Conservation (phyloP, 164 flowering plant genomes). For the Platanus orientalis region DNA sequence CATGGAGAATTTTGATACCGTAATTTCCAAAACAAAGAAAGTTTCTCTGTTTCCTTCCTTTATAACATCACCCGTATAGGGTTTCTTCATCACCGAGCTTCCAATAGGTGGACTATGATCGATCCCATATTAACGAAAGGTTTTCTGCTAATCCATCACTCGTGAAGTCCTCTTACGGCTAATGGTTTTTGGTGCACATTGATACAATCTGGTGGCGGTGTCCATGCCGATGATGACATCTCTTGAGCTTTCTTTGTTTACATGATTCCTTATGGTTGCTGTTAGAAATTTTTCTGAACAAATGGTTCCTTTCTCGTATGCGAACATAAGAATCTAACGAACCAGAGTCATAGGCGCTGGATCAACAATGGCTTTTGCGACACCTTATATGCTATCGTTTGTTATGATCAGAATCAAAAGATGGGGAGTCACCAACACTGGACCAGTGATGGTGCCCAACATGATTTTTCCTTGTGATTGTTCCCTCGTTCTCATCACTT, state of each 20-base stretch:
- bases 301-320: conserved; percentile 23
- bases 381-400: conserved; percentile 3
- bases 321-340: conserved; percentile 23
- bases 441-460: conserved; percentile 16
- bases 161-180: too few species aligned
- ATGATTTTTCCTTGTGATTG: conserved; percentile 4
- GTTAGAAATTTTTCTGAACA: conserved; percentile 40
- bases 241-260: conserved; percentile 26
- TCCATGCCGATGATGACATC: conserved; percentile 22
- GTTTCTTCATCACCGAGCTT: too few species aligned
- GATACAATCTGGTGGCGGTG: conserved; percentile 17
- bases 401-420: not conserved
- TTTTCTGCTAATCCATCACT: too few species aligned
- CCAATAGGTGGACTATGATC: too few species aligned
- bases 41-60: too few species aligned
- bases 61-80: too few species aligned
- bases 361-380: conserved; percentile 25
- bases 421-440: not conserved
- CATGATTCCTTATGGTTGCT: conserved; percentile 30
- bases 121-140: too few species aligned
- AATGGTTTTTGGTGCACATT: too few species aligned
- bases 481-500: conserved; percentile 31
- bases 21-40: too few species aligned
- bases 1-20: too few species aligned
- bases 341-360: not conserved